Evolutionary conservation across 176 grass and related monocot genomes (phyloP).

Genomic region (Elymus sibiricus): DNA sequence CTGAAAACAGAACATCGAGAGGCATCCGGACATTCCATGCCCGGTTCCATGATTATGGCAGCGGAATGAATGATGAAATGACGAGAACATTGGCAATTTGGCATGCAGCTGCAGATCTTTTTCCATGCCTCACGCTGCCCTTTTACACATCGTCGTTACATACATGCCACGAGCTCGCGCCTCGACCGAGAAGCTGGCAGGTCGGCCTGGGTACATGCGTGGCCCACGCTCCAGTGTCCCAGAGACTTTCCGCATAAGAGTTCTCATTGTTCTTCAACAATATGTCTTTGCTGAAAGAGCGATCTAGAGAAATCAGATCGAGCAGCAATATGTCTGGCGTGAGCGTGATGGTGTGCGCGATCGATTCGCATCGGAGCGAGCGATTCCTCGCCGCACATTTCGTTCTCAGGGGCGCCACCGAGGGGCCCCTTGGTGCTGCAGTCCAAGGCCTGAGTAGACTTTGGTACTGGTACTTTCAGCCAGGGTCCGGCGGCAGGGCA

Average conservation of each 20-base stretch:
- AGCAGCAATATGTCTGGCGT: no score
- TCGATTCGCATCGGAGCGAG: neutral
- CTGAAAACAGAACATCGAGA: neutral
- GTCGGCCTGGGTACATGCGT: no score
- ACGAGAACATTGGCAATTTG: neutral
- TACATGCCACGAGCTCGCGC: no score
- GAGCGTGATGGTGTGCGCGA: no score
- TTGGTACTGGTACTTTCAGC: neutral
- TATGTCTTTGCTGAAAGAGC: no score
- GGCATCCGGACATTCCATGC: neutral
- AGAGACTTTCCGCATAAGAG: no score
- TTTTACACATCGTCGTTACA: no score
- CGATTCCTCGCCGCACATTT: slow-evolving; percentile 10
- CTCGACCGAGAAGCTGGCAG: no score
- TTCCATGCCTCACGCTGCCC: no score
- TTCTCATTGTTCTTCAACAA: no score
- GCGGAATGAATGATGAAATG: neutral
- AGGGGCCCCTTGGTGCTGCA: neutral
- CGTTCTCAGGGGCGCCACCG: slow-evolving; percentile 1
- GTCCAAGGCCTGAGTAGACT: neutral
- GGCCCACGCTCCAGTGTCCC: no score
- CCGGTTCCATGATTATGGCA: neutral
- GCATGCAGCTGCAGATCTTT: neutral
- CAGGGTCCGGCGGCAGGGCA: neutral
- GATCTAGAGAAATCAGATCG: no score